Evolutionary conservation across 1,284 basidiomycete species (phyloP), one percentile per base, ranked within the genome.

Genomic region (Sanghuangporus sanghuang): DNA sequence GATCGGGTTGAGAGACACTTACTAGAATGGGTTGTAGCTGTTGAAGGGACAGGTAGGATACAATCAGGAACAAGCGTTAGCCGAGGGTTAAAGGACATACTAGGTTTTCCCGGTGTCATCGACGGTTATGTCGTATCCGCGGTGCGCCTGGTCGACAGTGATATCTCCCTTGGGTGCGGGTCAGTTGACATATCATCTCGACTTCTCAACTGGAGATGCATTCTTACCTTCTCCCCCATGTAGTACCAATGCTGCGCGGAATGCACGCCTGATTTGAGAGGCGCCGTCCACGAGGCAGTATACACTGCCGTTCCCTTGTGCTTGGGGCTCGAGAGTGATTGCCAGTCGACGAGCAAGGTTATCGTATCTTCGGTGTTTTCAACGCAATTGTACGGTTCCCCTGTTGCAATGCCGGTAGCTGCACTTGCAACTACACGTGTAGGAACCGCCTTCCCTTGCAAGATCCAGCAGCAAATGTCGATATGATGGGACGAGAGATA

Each of bases 401-500:
- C 82, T 0, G 90, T 93, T 6, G 95, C 95, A 67, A 96, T 96
- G 42, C 95, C 95, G 1, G 89, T 88, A 3, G 93, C 89, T 3
- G 90, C 94, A 66, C 90, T 93, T 0, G 93, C 95, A 23, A 93
- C 89, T 56, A 97, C 95, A 49, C 90, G 86, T 49, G 87, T 88
- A 3, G 94, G 94, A 39, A 85, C 73, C 65, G 85, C 90, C 69
- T 83, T 87, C 69, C 87, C 91, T 71, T 94, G 90, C 67, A 95
- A 81, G 70, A 96, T 92, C 94, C 94, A 96, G 76, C 88, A 90
- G 77, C 91, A 92, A 70, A 95, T 93, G 68, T 92, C 90, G 70
- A 96, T 91, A 76, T 96, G 94, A 75, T 96, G 95, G 38, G 92
- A 95, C 67, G 94, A 96, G 68, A 96, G 86, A 75, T 97, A 96